Evolutionary conservation across 2,329 filamentous ascomycete genomes (phyloP).

Genomic region (Apiospora arundinis): DNA sequence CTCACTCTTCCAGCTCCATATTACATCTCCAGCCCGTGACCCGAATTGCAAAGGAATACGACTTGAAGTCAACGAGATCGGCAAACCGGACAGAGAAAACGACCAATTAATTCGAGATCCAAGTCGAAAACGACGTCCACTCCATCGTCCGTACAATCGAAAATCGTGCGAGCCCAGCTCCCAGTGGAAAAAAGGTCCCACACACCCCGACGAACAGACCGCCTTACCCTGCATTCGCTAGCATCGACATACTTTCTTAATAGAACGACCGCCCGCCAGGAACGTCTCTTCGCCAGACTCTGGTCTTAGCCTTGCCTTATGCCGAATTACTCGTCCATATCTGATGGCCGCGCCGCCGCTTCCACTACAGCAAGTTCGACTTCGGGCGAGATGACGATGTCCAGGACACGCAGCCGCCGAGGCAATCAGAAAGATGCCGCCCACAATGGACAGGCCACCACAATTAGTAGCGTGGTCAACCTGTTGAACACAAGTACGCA

Average conservation of each 20-base stretch:
- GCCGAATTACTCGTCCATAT: slow-evolving; percentile 61
- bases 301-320: slow-evolving; percentile 41
- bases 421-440: slow-evolving; percentile 74
- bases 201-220: slow-evolving; percentile 13
- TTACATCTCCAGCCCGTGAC: background rate
- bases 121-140: background rate
- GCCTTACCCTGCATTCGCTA: slow-evolving; percentile 16
- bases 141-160: slow-evolving; percentile 6
- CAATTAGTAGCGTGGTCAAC: slow-evolving; percentile 91
- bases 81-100: slow-evolving; percentile 1
- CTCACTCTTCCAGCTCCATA: background rate
- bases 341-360: slow-evolving; percentile 52
- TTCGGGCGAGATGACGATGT: slow-evolving; percentile 50
- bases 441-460: slow-evolving; percentile 76
- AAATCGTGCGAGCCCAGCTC: background rate
- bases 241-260: slow-evolving; percentile 14
- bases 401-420: slow-evolving; percentile 55
- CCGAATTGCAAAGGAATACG: background rate
- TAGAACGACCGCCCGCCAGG: slow-evolving; percentile 8
- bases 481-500: slow-evolving; percentile 89
- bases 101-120: slow-evolving; percentile 14
- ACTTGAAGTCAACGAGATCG: slow-evolving; percentile 17
- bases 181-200: background rate
- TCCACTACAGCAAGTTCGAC: slow-evolving; percentile 37
- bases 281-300: slow-evolving; percentile 11